phyloP scores from a whole-genome alignment of 805 yeast species.

The Clavispora carvajalis region DNA sequence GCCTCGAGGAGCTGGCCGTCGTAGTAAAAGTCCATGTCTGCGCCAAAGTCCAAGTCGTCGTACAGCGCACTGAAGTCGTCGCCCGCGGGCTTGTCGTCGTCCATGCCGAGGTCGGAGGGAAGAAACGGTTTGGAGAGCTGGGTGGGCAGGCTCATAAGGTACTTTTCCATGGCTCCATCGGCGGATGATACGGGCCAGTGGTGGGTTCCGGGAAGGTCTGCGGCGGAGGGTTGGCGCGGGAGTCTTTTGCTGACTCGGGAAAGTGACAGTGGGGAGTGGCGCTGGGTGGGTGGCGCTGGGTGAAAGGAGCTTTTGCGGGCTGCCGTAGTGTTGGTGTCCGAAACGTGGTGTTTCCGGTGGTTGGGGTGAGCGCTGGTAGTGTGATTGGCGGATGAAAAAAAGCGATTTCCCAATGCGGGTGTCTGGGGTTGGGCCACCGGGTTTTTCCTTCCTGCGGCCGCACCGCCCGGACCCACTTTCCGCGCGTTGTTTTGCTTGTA shows the following conservation, averaged over 20 bases:
- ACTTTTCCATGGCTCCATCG: slow-evolving; percentile 30
- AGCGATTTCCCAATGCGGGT: not conserved
- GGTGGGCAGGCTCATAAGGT: slow-evolving; percentile 36
- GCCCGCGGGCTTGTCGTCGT: not conserved
- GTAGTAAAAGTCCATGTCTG: slow-evolving; percentile 12
- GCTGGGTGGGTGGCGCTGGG: too few relatives aligned
- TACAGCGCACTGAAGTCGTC: slow-evolving; percentile 8
- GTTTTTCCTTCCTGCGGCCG: not conserved
- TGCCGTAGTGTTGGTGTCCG: too few relatives aligned
- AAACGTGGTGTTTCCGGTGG: too few relatives aligned
- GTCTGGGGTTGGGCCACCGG: not conserved
- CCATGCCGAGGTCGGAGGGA: slow-evolving; percentile 4
- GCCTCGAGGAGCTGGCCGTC: slow-evolving; percentile 2
- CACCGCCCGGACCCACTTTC: not conserved
- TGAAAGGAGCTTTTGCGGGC: too few relatives aligned
- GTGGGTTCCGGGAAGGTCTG: not conserved
- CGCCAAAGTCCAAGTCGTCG: slow-evolving; percentile 14
- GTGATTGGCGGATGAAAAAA: slow-evolving; percentile 1
- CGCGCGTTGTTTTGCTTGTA: not conserved
- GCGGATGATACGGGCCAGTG: slow-evolving; percentile 1
- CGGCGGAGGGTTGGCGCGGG: not conserved
- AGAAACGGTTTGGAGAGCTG: slow-evolving; percentile 31
- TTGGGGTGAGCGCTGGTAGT: not conserved
- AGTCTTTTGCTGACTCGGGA: too few relatives aligned
- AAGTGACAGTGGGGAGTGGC: too few relatives aligned